Conservation (phyloP, 441 rosid genomes). For the Syzygium malaccense region DNA sequence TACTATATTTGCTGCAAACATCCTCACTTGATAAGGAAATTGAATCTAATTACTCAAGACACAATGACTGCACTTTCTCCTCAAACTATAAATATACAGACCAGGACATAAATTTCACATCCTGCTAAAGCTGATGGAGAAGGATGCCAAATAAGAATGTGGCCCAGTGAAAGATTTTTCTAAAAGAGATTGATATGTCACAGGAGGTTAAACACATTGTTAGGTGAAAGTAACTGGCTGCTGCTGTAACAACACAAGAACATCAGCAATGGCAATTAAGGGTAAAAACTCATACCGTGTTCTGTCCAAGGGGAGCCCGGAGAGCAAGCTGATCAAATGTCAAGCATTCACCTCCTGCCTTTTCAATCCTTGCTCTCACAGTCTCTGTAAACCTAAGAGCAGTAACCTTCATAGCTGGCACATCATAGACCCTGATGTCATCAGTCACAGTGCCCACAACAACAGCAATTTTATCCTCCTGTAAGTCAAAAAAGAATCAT, state of each 20-base stretch:
- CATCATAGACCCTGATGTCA: conserved; percentile 76
- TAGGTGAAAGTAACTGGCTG: neutral
- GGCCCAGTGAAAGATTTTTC: neutral
- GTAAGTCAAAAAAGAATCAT: neutral
- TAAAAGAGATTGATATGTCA: neutral
- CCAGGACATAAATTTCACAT: neutral
- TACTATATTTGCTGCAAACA: neutral
- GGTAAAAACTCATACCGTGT: conserved; percentile 45
- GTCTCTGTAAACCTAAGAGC: conserved; percentile 88
- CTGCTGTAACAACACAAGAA: neutral
- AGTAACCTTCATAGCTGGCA: conserved; percentile 74
- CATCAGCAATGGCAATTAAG: neutral
- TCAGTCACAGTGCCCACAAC: conserved; percentile 81
- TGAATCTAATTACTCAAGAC: neutral
- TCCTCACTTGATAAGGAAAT: neutral
- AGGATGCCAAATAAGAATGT: neutral
- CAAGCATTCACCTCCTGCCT: conserved; percentile 94
- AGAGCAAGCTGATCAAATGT: conserved; percentile 93
- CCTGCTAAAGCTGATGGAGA: neutral
- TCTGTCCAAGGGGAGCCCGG: conserved; percentile 88
- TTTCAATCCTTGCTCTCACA: conserved; percentile 84
- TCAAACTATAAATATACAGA: neutral
- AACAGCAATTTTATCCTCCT: conserved; percentile 83
- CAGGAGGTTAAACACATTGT: neutral
- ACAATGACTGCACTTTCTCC: neutral